Conservation (phyloP, 176 grass and related monocot genomes). For the bread wheat (Triticum aestivum) region DNA sequence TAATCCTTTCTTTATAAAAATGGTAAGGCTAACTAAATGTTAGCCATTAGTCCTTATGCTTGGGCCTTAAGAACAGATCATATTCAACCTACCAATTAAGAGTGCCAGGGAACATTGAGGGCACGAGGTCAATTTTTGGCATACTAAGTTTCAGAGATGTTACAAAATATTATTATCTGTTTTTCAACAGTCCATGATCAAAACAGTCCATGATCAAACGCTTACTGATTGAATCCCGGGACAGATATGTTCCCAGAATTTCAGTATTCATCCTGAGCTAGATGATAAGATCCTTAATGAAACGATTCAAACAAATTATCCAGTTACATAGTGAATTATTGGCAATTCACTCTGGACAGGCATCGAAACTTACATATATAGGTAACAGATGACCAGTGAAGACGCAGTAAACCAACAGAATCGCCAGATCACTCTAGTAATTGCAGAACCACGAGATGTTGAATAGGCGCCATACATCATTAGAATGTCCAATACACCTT, state of each 20-base stretch:
- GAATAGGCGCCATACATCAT: slow-evolving; percentile 99
- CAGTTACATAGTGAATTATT: neutral
- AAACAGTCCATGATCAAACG: neutral
- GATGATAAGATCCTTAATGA: neutral
- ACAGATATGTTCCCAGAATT: slow-evolving; percentile 5
- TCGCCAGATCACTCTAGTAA: slow-evolving; percentile 70
- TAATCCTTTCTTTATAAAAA: neutral
- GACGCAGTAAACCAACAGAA: slow-evolving; percentile 74
- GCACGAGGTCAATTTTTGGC: neutral
- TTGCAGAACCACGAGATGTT: slow-evolving; percentile 82
- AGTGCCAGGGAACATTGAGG: neutral
- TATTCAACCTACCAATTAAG: neutral
- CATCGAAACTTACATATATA: slow-evolving; percentile 70
- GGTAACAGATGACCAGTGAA: slow-evolving; percentile 70
- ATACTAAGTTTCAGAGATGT: neutral
- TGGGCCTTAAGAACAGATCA: neutral
- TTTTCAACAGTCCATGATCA: neutral
- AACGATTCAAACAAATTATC: neutral
- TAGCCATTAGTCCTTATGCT: neutral
- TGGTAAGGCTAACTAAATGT: neutral
- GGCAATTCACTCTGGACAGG: neutral
- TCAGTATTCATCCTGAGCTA: neutral
- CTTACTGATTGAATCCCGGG: neutral
- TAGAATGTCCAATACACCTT: slow-evolving; percentile 84
- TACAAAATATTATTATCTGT: neutral